These are phyloP conservation scores for Papilionanthe hybrid DNA, from an alignment of 116 monocot species.

Conservation along the genomic window DNA sequence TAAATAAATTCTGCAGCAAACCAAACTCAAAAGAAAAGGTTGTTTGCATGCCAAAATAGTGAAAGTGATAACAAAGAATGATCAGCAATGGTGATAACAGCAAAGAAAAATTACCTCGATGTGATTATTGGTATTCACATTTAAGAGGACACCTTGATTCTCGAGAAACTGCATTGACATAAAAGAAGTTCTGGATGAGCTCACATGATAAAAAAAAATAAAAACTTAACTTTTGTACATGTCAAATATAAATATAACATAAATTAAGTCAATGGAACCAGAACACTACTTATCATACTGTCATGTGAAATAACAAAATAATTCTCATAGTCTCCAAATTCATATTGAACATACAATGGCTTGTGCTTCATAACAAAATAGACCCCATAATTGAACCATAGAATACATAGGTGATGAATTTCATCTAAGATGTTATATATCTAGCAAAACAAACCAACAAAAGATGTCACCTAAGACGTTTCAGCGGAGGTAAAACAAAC, in stretches of 20 bases:
- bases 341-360: not conserved
- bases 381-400: not conserved
- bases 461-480: not conserved
- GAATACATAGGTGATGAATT: not conserved
- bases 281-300: not conserved
- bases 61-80: not conserved
- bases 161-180: slow-evolving; percentile 62
- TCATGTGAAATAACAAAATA: not conserved
- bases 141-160: slow-evolving; percentile 68
- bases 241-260: not conserved
- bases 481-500: not conserved
- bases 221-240: not conserved
- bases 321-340: not conserved
- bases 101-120: slow-evolving; percentile 59
- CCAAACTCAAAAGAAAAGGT: not conserved
- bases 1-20: not conserved
- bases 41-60: not conserved
- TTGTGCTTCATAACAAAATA: not conserved
- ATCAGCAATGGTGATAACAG: slow-evolving; percentile 1
- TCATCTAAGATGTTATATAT: not conserved
- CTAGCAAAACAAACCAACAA: not conserved
- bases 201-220: not conserved
- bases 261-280: not conserved
- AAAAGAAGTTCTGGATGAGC: not conserved
- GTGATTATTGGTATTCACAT: slow-evolving; percentile 51